Conservation (phyloP, 768 basidiomycete genomes). For the Suillus bovinus region DNA sequence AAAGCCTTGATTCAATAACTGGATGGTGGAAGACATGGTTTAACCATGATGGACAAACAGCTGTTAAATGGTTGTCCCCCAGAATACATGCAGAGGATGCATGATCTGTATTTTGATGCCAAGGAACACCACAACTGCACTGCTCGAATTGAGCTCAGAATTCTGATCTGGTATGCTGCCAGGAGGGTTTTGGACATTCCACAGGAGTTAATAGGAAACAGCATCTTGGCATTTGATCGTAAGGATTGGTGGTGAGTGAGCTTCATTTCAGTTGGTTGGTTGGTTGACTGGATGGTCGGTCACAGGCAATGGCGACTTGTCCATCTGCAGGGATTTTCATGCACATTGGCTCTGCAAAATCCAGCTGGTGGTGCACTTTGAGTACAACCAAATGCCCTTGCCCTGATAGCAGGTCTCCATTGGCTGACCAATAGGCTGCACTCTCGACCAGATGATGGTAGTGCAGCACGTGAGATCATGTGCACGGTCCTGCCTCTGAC, state of each 20-base stretch:
- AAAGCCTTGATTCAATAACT: slow-evolving; percentile 29
- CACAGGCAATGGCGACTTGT: slow-evolving; percentile 16
- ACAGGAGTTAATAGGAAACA: background rate
- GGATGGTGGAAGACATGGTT: slow-evolving; percentile 21
- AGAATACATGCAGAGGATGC: slow-evolving; percentile 18
- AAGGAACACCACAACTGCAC: slow-evolving; percentile 15
- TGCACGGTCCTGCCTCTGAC: slow-evolving; percentile 23
- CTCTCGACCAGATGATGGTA: slow-evolving; percentile 25
- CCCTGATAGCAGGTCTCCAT: slow-evolving; percentile 20
- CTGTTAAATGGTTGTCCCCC: slow-evolving; percentile 15
- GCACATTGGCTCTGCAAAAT: slow-evolving; percentile 26
- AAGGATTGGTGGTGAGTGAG: background rate
- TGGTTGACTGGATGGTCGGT: too few relatives aligned
- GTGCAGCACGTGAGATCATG: slow-evolving; percentile 22
- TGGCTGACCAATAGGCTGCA: slow-evolving; percentile 30
- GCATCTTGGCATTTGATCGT: background rate
- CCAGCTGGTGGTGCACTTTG: background rate
- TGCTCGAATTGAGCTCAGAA: slow-evolving; percentile 31
- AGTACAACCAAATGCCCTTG: slow-evolving; percentile 8
- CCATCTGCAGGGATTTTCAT: background rate
- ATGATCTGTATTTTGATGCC: slow-evolving; percentile 23
- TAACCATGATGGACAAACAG: slow-evolving; percentile 19
- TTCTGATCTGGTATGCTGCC: slow-evolving; percentile 18
- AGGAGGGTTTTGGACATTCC: rapidly evolving
- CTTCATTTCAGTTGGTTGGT: too few relatives aligned